Percentiles rank a stretch among this genome's conserved stretches.
These are phyloP conservation scores for Ajuga reptans DNA, from an alignment of 305 asterid genomes.

Conservation along the genomic window DNA sequence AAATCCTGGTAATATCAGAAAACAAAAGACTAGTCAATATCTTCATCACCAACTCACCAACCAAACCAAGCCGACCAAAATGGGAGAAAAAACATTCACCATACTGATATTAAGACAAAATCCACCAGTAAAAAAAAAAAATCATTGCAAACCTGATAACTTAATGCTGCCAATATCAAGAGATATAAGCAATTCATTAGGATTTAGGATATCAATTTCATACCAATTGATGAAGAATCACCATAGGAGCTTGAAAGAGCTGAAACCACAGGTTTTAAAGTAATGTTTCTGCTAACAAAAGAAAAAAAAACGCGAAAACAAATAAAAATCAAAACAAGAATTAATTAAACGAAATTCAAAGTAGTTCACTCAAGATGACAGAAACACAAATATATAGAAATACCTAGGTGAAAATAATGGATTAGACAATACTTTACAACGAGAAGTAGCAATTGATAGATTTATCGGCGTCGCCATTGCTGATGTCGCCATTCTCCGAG, in stretches of 20 bases:
- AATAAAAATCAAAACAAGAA: not conserved
- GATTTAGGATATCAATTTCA: constrained; percentile 3
- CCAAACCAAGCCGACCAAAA: not conserved
- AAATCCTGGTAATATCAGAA: constrained; percentile 39
- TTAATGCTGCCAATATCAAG: not conserved
- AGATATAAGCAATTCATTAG: not conserved
- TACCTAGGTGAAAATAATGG: constrained; percentile 33
- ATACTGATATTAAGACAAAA: not conserved
- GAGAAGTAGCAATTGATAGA: constrained; percentile 31
- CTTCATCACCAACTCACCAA: not conserved
- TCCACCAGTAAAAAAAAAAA: not conserved
- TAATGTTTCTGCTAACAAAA: constrained; percentile 31
- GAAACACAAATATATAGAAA: not conserved
- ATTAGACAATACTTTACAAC: constrained; percentile 13
- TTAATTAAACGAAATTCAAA: not conserved
- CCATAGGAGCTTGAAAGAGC: constrained; percentile 45
- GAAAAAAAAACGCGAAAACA: not conserved
- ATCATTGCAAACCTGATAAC: not conserved
- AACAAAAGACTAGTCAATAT: constrained; percentile 4
- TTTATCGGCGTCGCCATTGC: constrained; percentile 47
- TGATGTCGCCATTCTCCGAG: constrained; percentile 42
- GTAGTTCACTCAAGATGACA: not conserved
- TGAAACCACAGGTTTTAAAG: constrained; percentile 28
- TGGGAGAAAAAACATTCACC: not conserved
- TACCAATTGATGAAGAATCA: constrained; percentile 48